phyloP scores from a whole-genome alignment of 257 asterid species.

The Jacaranda copaia region DNA sequence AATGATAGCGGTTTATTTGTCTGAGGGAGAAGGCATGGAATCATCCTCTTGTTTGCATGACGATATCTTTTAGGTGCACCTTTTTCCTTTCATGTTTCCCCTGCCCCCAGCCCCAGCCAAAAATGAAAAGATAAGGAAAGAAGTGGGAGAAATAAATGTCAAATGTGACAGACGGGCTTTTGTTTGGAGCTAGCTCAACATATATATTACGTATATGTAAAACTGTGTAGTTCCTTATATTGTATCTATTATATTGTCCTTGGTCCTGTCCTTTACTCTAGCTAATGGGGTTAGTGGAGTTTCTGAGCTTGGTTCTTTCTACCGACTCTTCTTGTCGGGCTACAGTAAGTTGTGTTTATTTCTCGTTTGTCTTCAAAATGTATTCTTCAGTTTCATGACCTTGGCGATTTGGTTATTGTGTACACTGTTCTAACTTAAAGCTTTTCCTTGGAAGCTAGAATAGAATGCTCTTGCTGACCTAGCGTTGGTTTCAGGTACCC shows the following conservation, averaged over 20 bases:
- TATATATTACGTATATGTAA: too few species aligned
- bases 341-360: not conserved
- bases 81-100: not conserved
- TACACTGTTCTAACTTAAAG: not conserved
- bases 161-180: not conserved
- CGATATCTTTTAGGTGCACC: not conserved
- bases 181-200: too few species aligned
- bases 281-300: too few species aligned
- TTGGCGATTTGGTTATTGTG: not conserved
- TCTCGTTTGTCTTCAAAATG: not conserved
- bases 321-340: not conserved
- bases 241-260: too few species aligned
- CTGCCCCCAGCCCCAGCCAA: not conserved
- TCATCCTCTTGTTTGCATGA: constrained; percentile 12
- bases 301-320: constrained; percentile 5
- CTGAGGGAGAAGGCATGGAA: constrained; percentile 17
- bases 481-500: constrained; percentile 63
- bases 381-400: constrained; percentile 28
- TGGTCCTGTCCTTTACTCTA: too few species aligned
- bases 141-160: not conserved
- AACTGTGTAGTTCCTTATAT: too few species aligned
- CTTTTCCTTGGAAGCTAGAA: constrained; percentile 3
- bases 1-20: constrained; percentile 9
- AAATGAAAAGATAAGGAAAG: not conserved
- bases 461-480: constrained; percentile 33